Evolutionary conservation across 2,329 filamentous ascomycete species (phyloP), one percentile per base, ranked within the genome.

Genomic region (Daldinia sp.): DNA sequence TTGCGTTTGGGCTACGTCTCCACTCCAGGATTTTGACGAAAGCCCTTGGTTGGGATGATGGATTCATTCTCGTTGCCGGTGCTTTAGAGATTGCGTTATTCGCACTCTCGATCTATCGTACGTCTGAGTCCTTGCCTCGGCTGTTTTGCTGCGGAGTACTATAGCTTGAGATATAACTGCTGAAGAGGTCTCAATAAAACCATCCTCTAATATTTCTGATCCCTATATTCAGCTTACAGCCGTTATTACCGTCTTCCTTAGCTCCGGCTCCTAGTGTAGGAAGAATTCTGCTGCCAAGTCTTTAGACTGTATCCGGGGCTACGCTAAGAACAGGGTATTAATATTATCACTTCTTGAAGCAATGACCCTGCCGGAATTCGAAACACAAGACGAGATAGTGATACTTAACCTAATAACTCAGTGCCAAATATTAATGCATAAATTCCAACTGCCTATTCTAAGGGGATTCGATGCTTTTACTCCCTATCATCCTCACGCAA

Each of bases 41-140:
- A 3, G 57, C 63, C 19, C 11, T 66, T 2, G 63, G 65, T 15
- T 69, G 63, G 68, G 69, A 72, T 13, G 70, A 72, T 30, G 57
- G 57, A 15, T 56, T 67, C n/a, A 63, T 66, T 19, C 1, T 68
- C 1, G n/a, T 51, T 3, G 56, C 70, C 0, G 58, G 54, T 13
- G 4, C 25, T 55, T 9, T 63, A 3, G 45, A 17, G 1, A 9
- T 61, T 19, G 63, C 56, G 21, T 27, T 58, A 10, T 56, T 63
- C 35, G 54, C 50, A 11, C 54, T 70, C 58, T 56, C 68, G 47
- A 29, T 59, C 39, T 39, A 58, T 37, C 8, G 49, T 54, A 32
- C 2, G 41, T 43, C 27, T n/a, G 43, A 27, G 19, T 23, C n/a
- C 13, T 15, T 23, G 8, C 1, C 21, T 15, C 15, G 7, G 39